These are phyloP conservation scores for Schizochytrium sp. DNA, from an alignment of 108 stramenopile species.

Conservation along the genomic window DNA sequence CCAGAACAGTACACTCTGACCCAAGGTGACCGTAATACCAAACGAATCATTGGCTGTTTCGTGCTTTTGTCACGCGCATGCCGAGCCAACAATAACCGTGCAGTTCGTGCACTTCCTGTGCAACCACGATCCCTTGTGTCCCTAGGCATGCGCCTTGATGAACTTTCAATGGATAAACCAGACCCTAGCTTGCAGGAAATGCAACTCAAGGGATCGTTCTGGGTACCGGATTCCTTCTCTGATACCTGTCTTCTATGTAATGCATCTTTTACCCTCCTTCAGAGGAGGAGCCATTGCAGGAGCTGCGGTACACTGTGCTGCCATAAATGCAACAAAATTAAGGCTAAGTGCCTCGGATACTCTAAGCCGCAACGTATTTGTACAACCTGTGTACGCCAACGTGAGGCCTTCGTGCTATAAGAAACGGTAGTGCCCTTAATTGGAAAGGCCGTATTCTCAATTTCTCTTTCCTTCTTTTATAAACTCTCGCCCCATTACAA, in stretches of 20 bases:
- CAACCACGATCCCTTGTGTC: constrained; percentile 27
- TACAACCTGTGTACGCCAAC: not conserved
- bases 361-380: constrained; percentile 4
- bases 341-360: constrained; percentile 54
- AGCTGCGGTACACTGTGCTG: constrained; percentile 29
- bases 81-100: not conserved
- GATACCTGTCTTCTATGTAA: constrained; percentile 14
- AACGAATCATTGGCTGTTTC: constrained; percentile 57
- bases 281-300: constrained; percentile 10
- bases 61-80: not conserved
- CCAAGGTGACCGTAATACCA: not conserved
- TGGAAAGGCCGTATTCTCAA: no score
- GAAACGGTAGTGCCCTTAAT: not conserved
- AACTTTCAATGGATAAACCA: not conserved
- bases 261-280: not conserved
- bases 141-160: constrained; percentile 31
- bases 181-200: constrained; percentile 20
- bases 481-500: no score
- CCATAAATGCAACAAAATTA: not conserved
- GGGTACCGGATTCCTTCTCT: constrained; percentile 48
- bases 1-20: constrained; percentile 16
- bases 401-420: constrained; percentile 37
- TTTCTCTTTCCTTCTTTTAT: no score
- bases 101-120: constrained; percentile 12
- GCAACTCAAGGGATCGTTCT: constrained; percentile 37